Conservation (phyloP, 768 basidiomycete genomes). For the Cystobasidiopsis lactophilus region DNA sequence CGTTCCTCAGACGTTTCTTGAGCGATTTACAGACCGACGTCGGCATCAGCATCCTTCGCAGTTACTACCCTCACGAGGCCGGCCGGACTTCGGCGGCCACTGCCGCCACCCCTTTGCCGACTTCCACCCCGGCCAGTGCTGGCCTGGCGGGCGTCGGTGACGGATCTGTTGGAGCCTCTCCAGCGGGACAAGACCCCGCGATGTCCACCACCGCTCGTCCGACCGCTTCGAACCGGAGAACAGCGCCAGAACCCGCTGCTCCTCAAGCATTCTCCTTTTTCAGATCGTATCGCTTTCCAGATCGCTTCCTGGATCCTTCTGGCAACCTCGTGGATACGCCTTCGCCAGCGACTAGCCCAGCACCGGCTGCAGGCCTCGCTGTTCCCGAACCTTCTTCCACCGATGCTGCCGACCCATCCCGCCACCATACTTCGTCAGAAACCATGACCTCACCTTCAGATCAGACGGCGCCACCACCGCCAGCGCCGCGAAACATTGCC, state of each 20-base stretch:
- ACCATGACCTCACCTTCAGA: neutral
- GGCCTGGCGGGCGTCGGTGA: too few species aligned
- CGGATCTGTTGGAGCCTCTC: too few species aligned
- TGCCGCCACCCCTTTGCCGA: neutral
- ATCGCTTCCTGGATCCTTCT: neutral
- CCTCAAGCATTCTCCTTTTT: constrained; percentile 9
- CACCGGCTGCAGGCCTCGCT: neutral
- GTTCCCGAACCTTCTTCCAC: neutral
- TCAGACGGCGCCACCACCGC: neutral
- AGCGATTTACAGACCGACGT: neutral
- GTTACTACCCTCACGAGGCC: too few species aligned
- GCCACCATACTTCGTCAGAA: neutral
- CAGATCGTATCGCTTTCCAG: constrained; percentile 8
- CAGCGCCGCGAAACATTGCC: neutral
- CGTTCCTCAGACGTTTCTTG: neutral
- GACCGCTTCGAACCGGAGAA: too few species aligned
- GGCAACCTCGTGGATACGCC: neutral
- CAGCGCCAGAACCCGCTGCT: too few species aligned
- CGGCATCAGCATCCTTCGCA: neutral
- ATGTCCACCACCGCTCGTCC: too few species aligned
- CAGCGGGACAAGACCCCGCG: too few species aligned
- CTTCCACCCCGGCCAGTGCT: neutral
- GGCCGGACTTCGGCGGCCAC: neutral
- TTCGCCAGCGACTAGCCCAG: neutral
- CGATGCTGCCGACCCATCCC: neutral